These are phyloP conservation scores for Tuber brumale DNA, from an alignment of 495 filamentous ascomycete species.

Conservation along the genomic window DNA sequence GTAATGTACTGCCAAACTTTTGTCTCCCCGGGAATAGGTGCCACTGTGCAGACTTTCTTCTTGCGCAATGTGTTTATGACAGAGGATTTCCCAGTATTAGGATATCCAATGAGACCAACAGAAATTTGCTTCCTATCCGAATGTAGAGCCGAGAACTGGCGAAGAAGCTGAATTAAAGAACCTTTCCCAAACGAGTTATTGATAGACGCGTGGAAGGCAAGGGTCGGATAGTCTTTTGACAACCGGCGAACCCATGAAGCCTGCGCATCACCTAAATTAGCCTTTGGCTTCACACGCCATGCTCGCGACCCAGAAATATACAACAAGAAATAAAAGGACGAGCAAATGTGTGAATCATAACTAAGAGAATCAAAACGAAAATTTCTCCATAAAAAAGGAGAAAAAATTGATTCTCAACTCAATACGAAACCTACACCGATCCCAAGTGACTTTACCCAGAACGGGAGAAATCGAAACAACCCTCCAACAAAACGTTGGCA, in stretches of 20 bases:
- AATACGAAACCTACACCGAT: conserved; percentile 57
- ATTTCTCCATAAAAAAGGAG: conserved; percentile 15
- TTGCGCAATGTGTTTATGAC: conserved; percentile 88
- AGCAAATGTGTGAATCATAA: conserved; percentile 87
- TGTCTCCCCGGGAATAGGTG: conserved; percentile 92
- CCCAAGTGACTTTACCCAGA: conserved; percentile 56
- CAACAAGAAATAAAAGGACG: conserved; percentile 11
- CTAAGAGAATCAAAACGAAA: conserved; percentile 82
- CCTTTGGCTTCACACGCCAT: not conserved
- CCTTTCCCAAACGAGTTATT: conserved; percentile 89
- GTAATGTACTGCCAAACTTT: conserved; percentile 99
- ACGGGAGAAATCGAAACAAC: conserved; percentile 71
- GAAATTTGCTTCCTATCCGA: conserved; percentile 86
- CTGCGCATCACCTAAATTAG: conserved; percentile 46
- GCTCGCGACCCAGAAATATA: not conserved
- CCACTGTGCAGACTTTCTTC: conserved; percentile 88
- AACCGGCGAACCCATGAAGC: conserved; percentile 76
- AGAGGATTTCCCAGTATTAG: conserved; percentile 82
- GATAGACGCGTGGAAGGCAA: conserved; percentile 86
- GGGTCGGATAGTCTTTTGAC: conserved; percentile 81
- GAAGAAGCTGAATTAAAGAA: conserved; percentile 66
- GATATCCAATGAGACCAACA: conserved; percentile 81
- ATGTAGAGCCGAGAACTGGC: conserved; percentile 92
- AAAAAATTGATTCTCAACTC: conserved; percentile 47
- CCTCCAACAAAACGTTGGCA: conserved; percentile 44